These are phyloP conservation scores for Bertia moriformis DNA, from an alignment of 2,329 filamentous ascomycete genomes.

Conservation along the genomic window DNA sequence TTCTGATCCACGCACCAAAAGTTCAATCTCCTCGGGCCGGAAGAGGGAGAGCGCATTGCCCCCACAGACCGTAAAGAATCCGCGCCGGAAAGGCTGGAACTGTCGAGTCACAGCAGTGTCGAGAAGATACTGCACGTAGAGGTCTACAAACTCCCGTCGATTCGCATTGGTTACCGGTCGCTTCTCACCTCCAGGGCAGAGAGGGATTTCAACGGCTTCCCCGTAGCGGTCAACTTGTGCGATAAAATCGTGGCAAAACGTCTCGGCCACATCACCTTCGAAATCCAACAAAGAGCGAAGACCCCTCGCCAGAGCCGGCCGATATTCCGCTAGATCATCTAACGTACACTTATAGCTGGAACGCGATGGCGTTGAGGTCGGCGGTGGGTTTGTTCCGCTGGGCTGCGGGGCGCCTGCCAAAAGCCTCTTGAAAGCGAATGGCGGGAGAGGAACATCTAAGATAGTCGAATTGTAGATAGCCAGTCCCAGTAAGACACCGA, in stretches of 20 bases:
- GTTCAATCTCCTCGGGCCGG: slow-evolving; percentile 79
- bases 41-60: slow-evolving; percentile 80
- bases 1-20: slow-evolving; percentile 72
- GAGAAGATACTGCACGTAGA: slow-evolving; percentile 68
- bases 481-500: slow-evolving; percentile 74
- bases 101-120: slow-evolving; percentile 66
- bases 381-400: slow-evolving; percentile 29
- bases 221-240: slow-evolving; percentile 68
- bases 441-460: slow-evolving; percentile 72
- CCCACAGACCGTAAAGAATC: slow-evolving; percentile 83
- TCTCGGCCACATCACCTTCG: slow-evolving; percentile 68
- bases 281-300: slow-evolving; percentile 66
- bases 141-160: slow-evolving; percentile 70
- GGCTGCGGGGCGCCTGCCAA: slow-evolving; percentile 58
- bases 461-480: slow-evolving; percentile 95
- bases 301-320: slow-evolving; percentile 61
- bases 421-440: slow-evolving; percentile 79
- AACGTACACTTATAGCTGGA: slow-evolving; percentile 50
- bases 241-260: slow-evolving; percentile 71
- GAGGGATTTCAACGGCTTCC: slow-evolving; percentile 45
- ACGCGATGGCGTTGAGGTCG: slow-evolving; percentile 33
- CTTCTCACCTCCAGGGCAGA: slow-evolving; percentile 60
- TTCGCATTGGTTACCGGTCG: slow-evolving; percentile 73
- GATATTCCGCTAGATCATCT: slow-evolving; percentile 70
- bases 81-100: slow-evolving; percentile 85